phyloP scores from a whole-genome alignment of 2,329 filamentous ascomycete species.

The Fusarium chlamydosporum region DNA sequence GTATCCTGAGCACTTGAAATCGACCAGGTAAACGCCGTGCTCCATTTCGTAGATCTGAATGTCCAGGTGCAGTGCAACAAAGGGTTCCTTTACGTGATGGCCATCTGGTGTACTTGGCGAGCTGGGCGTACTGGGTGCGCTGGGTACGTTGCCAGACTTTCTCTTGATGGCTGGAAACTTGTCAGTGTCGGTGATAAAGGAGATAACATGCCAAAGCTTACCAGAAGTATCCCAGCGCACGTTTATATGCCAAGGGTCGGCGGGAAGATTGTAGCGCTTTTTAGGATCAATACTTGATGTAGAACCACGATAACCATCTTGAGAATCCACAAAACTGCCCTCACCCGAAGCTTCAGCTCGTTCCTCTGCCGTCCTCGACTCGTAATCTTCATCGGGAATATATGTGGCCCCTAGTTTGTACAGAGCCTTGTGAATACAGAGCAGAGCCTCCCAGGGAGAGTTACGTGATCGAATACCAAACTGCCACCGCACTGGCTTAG shows the following conservation, averaged over 20 bases:
- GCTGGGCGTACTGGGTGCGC: constrained; percentile 42
- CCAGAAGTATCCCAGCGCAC: constrained; percentile 90
- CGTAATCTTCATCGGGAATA: constrained; percentile 76
- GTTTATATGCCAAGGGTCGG: constrained; percentile 94
- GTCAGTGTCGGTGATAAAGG: constrained; percentile 27
- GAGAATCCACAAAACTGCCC: constrained; percentile 60
- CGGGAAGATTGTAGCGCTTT: constrained; percentile 84
- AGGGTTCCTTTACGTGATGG: constrained; percentile 67
- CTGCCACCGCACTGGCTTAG: constrained; percentile 92
- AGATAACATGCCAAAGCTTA: constrained; percentile 61
- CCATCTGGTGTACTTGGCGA: constrained; percentile 52
- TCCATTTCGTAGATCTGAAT: constrained; percentile 98
- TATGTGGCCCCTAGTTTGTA: constrained; percentile 90
- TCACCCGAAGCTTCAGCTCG: constrained; percentile 55
- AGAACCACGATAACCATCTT: constrained; percentile 56
- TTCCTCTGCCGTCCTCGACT: constrained; percentile 62
- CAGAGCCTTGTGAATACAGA: constrained; percentile 95
- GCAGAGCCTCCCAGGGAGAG: constrained; percentile 91
- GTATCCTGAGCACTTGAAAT: constrained; percentile 98
- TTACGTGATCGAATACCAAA: constrained; percentile 97
- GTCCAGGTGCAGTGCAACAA: constrained; percentile 93
- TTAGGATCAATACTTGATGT: constrained; percentile 65
- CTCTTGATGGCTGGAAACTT: constrained; percentile 51
- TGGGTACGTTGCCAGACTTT: constrained; percentile 35
- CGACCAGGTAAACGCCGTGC: constrained; percentile 91